These are phyloP conservation scores for Miscanthus lutarioriparius DNA, from an alignment of 176 grass and related monocot genomes.

Conservation along the genomic window DNA sequence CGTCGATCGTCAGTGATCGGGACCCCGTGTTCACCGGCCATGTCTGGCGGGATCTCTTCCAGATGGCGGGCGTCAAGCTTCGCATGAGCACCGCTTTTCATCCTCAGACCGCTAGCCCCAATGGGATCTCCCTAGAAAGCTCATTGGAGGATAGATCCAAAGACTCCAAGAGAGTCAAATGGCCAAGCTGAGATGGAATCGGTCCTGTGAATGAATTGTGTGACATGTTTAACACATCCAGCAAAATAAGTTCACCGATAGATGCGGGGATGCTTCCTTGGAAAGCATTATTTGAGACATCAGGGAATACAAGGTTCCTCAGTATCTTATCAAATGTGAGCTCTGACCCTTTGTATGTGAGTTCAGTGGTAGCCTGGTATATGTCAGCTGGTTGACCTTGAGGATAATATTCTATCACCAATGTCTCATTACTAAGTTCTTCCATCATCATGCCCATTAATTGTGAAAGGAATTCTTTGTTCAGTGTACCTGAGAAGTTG, in stretches of 20 bases:
- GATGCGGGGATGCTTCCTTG: slow-evolving; percentile 39
- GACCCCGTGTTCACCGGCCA: no score
- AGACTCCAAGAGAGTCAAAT: slow-evolving; percentile 30
- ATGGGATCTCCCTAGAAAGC: slow-evolving; percentile 40
- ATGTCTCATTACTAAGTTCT: slow-evolving; percentile 8
- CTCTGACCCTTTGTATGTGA: not conserved
- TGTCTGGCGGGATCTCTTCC: no score
- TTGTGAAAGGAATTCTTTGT: not conserved
- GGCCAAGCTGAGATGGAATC: slow-evolving; percentile 13
- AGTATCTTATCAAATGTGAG: not conserved
- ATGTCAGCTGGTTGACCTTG: no score
- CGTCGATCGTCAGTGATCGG: no score
- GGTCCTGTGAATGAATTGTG: not conserved
- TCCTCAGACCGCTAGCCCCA: no score
- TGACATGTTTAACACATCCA: slow-evolving; percentile 17
- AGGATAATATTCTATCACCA: no score
- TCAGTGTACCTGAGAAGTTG: slow-evolving; percentile 41
- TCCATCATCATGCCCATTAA: slow-evolving; percentile 23
- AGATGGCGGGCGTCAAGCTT: no score
- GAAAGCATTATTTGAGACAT: slow-evolving; percentile 35
- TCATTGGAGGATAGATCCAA: slow-evolving; percentile 44
- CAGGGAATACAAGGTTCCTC: slow-evolving; percentile 7
- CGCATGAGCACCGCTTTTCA: no score
- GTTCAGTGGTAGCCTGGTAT: not conserved
- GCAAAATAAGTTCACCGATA: slow-evolving; percentile 21